Evolutionary conservation across 1,284 basidiomycete species (phyloP), one percentile per base, ranked within the genome.

Genomic region (Ustilago hordei): DNA sequence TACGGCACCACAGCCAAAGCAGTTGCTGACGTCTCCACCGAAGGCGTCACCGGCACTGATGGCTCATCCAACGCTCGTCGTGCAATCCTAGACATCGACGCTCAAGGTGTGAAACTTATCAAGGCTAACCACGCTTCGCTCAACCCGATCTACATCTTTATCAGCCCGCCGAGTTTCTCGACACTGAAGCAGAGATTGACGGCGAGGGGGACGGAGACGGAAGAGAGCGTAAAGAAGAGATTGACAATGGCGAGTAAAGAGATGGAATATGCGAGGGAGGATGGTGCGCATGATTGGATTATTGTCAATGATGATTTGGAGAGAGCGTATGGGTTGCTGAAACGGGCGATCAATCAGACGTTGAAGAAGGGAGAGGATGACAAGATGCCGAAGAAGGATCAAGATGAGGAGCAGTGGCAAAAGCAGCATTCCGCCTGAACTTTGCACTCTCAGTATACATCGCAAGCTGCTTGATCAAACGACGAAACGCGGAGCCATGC

Each of bases 81-180:
- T 15, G 98, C 96, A 85, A 91, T 99, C 62, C 90, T 99, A 52
- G 96, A 99, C 86, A 99, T 99, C 77, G 96, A 99, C 85, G 92
- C 94, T 13, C 95, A 96, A 64, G 84, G 84, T 38, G 84, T 86
- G 32, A 78, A 82, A 35, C 69, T 95, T 87, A 92, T 98, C 84
- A 95, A 95, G 86, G 87, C 89, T 36, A 88, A 89, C 91, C 92
- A 80, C 75, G 86, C 89, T 0, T 87, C 90, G 60, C 88, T 99
- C 50, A 89, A 93, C 81, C 93, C 95, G 8, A 90, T 98, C 73
- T 98, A 92, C 87, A 90, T 98, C 79, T 99, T 99, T 88, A 91
- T 99, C 83, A 92, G 94, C 0, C 96, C 96, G 0, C 97, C 96
- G 0, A 90, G 91, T 9, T 88, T 97, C 83, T 61, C 63, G 0